phyloP scores from a whole-genome alignment of 1,284 basidiomycete species.

The Malassezia nana region DNA sequence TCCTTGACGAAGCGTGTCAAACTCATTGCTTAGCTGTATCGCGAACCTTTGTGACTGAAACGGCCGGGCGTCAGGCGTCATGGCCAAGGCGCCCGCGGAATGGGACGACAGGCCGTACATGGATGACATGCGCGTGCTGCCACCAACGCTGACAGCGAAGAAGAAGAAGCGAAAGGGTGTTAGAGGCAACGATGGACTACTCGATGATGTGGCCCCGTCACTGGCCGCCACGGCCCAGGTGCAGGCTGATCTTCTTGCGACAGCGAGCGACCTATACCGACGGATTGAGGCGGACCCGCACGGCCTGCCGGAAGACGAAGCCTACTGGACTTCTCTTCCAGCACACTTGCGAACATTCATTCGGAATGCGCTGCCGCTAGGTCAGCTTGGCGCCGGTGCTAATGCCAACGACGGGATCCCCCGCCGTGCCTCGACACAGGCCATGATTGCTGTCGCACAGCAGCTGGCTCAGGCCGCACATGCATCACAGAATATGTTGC shows the following conservation, averaged over 20 bases:
- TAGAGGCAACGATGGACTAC: background rate
- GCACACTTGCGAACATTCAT: constrained; percentile 56
- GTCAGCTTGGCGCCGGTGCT: constrained; percentile 35
- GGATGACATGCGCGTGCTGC: background rate
- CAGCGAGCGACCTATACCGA: constrained; percentile 46
- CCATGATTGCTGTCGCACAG: constrained; percentile 48
- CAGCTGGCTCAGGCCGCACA: constrained; percentile 44
- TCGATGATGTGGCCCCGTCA: constrained; percentile 10
- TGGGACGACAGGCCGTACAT: background rate
- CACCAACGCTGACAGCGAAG: constrained; percentile 6
- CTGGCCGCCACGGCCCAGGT: constrained; percentile 38
- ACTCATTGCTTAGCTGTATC: background rate
- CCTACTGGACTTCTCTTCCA: constrained; percentile 56
- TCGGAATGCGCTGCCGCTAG: constrained; percentile 53
- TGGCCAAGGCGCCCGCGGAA: constrained; percentile 16
- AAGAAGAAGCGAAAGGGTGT: constrained; percentile 15
- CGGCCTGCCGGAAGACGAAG: constrained; percentile 52
- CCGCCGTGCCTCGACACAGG: constrained; percentile 41
- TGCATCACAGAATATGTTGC: constrained; percentile 29
- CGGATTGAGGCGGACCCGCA: constrained; percentile 44
- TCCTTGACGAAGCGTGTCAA: background rate
- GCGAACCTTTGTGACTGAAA: background rate
- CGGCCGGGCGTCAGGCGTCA: constrained; percentile 1
- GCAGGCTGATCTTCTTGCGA: constrained; percentile 42
- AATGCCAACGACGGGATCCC: constrained; percentile 38